These are phyloP conservation scores for Porpolomopsis calyptriformis DNA, from an alignment of 768 basidiomycete genomes.

Conservation along the genomic window DNA sequence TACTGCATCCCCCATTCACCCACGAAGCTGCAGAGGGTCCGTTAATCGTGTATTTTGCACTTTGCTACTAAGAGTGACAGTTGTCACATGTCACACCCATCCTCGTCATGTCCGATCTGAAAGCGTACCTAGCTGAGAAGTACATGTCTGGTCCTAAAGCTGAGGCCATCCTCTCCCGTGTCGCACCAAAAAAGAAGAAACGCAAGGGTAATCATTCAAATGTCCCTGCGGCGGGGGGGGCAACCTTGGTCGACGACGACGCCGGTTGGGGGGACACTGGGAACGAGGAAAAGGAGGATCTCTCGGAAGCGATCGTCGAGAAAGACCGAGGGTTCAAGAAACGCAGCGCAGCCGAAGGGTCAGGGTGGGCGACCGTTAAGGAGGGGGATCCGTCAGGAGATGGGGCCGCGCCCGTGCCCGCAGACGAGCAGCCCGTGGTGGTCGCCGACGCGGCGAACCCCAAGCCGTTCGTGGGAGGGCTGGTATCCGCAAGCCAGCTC, in stretches of 20 bases:
- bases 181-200: conserved; percentile 66
- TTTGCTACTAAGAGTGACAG: neutral
- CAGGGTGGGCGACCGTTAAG: conserved; percentile 62
- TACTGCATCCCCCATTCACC: no score
- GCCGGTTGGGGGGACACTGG: conserved; percentile 50
- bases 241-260: conserved; percentile 57
- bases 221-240: conserved; percentile 17
- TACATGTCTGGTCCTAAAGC: conserved; percentile 98
- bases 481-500: conserved; percentile 68
- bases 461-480: conserved; percentile 54
- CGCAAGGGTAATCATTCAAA: conserved; percentile 36
- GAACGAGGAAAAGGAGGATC: conserved; percentile 45
- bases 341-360: conserved; percentile 35
- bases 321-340: conserved; percentile 76
- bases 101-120: conserved; percentile 41
- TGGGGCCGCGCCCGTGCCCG: conserved; percentile 47
- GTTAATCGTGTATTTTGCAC: neutral
- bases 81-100: neutral
- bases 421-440: conserved; percentile 48
- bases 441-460: no score
- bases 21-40: no score
- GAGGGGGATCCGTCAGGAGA: conserved; percentile 48
- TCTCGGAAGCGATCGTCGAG: conserved; percentile 55
- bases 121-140: conserved; percentile 78
- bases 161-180: conserved; percentile 78